A percentile compares a stretch with the other conserved stretches of the same genome.
phyloP scores from a whole-genome alignment of 2,329 filamentous ascomycete species.

The Sporothrix schenckii region DNA sequence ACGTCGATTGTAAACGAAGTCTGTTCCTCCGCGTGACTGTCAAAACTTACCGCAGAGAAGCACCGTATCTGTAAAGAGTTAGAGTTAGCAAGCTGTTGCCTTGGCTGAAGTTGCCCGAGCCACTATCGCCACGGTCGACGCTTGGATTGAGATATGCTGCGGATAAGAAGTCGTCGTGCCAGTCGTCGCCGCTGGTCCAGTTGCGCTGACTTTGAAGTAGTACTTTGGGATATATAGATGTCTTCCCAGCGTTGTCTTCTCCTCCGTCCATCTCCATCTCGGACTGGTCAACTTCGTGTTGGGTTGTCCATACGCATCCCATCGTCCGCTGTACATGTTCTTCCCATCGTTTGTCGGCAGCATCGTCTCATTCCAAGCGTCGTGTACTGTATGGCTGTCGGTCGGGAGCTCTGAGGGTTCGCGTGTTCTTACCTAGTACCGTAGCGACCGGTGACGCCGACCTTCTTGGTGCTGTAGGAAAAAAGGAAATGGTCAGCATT shows the following conservation, averaged over 20 bases:
- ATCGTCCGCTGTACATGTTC: neutral
- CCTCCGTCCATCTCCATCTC: neutral
- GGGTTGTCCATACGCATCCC: too few relatives aligned
- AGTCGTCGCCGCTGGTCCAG: neutral
- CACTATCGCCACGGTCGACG: neutral
- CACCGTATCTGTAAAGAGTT: constrained; percentile 75
- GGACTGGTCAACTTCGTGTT: neutral
- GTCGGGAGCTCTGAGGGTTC: neutral
- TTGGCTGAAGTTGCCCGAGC: neutral
- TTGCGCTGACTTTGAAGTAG: too few relatives aligned
- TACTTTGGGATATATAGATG: too few relatives aligned
- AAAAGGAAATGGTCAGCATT: constrained; percentile 33
- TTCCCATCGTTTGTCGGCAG: neutral
- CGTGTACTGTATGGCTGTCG: neutral
- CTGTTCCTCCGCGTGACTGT: neutral
- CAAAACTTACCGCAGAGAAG: constrained; percentile 66
- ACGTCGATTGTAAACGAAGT: neutral
- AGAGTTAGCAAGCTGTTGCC: constrained; percentile 26
- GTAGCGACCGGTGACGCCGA: constrained; percentile 86
- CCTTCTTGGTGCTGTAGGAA: constrained; percentile 77
- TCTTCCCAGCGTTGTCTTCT: neutral
- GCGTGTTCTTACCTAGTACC: constrained; percentile 39
- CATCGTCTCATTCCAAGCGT: neutral
- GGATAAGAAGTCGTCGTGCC: neutral
- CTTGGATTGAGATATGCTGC: constrained; percentile 9